Conservation (phyloP, 1,284 basidiomycete genomes). For the Cutaneotrichosporon dermatis region DNA sequence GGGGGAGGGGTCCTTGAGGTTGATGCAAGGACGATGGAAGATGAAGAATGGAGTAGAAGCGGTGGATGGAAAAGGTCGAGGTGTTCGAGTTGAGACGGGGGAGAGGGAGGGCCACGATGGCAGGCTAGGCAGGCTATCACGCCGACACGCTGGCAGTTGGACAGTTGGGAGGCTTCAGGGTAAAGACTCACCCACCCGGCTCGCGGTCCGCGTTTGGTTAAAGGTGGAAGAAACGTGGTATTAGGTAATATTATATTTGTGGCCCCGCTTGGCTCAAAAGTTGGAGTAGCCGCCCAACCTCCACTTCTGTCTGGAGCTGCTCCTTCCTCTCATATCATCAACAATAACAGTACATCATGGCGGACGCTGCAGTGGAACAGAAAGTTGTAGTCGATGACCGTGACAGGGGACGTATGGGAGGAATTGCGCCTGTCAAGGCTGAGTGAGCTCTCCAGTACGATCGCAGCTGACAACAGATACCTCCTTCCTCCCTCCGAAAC, state of each 20-base stretch:
- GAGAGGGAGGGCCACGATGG: neutral
- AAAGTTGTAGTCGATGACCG: conserved; percentile 1
- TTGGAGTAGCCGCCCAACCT: neutral
- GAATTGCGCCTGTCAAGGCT: conserved; percentile 68
- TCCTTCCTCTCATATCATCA: too few relatives aligned
- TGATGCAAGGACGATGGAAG: conserved; percentile 2
- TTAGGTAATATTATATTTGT: too few relatives aligned
- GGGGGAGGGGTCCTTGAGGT: conserved; percentile 3
- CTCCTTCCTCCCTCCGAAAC: conserved; percentile 34
- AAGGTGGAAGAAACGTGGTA: too few relatives aligned
- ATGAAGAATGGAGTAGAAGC: neutral
- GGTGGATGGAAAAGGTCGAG: neutral
- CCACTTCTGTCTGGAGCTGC: neutral
- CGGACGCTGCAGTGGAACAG: too few relatives aligned
- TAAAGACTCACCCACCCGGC: too few relatives aligned
- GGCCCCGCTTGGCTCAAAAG: too few relatives aligned
- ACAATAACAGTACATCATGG: neutral
- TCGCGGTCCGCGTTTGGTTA: too few relatives aligned
- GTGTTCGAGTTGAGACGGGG: neutral
- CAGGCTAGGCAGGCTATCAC: too few relatives aligned
- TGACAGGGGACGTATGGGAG: conserved; percentile 30
- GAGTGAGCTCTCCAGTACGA: conserved; percentile 57
- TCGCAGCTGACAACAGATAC: conserved; percentile 49
- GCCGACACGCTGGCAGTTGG: conserved; percentile 1
- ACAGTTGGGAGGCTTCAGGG: too few relatives aligned